Percentiles rank a stretch among this genome's conserved stretches.
Conservation (phyloP, 306 rosid genomes). For the Trichosanthes cucumerina region DNA sequence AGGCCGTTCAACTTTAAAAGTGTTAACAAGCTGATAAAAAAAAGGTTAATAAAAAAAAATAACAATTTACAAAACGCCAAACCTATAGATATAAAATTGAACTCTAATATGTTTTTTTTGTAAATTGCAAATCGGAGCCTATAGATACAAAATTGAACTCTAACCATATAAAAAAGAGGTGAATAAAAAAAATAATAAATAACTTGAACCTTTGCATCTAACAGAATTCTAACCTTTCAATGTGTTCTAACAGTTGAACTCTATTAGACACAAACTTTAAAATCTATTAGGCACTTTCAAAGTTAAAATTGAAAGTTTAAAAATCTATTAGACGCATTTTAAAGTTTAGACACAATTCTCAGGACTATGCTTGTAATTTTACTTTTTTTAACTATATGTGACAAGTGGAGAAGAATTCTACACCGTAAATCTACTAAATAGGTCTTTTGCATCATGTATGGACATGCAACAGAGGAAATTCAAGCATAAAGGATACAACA, state of each 20-base stretch:
- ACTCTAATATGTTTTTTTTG: too few relatives aligned
- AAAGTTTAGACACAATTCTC: not conserved
- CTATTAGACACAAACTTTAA: not conserved
- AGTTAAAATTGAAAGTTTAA: not conserved
- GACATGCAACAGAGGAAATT: not conserved
- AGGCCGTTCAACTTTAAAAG: not conserved
- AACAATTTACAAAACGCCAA: too few relatives aligned
- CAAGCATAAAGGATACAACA: conserved; percentile 51
- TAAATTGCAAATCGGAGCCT: too few relatives aligned
- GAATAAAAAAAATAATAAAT: too few relatives aligned
- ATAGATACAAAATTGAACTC: too few relatives aligned
- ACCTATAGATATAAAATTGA: too few relatives aligned
- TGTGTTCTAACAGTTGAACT: not conserved
- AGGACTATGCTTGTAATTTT: not conserved
- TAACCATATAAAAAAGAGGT: too few relatives aligned
- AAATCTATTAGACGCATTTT: not conserved
- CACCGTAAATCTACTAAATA: not conserved
- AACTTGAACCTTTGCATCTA: too few relatives aligned
- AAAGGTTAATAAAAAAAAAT: too few relatives aligned
- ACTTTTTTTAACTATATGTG: not conserved
- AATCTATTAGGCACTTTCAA: not conserved
- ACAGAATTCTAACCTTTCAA: not conserved
- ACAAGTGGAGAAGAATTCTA: not conserved
- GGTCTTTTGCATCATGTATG: not conserved
- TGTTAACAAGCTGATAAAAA: too few relatives aligned